phyloP scores from a whole-genome alignment of 1,284 basidiomycete species.

The Ganoderma meredithae region DNA sequence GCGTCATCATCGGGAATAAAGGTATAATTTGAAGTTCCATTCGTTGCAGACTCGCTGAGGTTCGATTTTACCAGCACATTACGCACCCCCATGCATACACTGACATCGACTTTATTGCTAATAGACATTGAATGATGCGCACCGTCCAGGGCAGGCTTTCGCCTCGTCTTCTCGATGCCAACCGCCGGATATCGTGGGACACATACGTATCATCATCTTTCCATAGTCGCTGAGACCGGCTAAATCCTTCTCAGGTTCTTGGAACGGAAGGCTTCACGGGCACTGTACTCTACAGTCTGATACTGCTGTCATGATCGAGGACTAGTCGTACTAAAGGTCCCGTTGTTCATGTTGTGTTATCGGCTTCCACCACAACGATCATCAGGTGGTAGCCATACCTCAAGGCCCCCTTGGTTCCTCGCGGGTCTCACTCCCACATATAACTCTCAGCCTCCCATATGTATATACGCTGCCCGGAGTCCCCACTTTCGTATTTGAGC shows the following conservation, averaged over 20 bases:
- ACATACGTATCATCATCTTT: not conserved
- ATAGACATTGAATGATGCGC: not conserved
- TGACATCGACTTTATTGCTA: not conserved
- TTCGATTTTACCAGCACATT: not conserved
- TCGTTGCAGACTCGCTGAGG: not conserved
- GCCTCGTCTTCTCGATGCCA: too few relatives aligned
- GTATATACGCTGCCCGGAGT: not conserved
- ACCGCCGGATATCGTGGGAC: too few relatives aligned
- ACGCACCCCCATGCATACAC: too few relatives aligned
- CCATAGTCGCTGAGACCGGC: not conserved
- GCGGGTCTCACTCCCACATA: not conserved
- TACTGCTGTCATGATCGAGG: not conserved
- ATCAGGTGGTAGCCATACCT: conserved; percentile 3
- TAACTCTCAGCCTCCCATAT: not conserved
- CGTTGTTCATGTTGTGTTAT: not conserved
- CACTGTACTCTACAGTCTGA: not conserved
- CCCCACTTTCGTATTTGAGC: not conserved
- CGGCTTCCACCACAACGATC: not conserved
- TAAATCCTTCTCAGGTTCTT: not conserved
- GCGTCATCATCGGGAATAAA: not conserved
- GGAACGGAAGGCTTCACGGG: not conserved
- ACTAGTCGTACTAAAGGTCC: not conserved
- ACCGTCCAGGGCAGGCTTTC: too few relatives aligned
- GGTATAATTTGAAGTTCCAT: not conserved
- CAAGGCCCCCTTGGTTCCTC: not conserved